Conservation (phyloP, 1,284 basidiomycete genomes). For the Phylloporus sp. region DNA sequence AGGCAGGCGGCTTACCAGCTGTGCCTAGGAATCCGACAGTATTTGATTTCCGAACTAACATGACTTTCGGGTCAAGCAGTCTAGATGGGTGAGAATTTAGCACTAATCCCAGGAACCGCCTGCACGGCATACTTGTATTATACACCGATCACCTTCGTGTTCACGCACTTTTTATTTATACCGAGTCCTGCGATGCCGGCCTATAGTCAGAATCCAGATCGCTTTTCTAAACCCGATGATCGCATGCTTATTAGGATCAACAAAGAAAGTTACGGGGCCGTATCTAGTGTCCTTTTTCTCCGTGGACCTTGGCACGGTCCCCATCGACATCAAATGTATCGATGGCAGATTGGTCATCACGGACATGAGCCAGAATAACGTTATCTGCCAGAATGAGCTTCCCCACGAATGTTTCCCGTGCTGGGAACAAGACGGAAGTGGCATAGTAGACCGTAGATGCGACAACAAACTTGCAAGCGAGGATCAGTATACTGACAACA, state of each 20-base stretch:
- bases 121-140: neutral
- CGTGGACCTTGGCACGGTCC: slow-evolving; percentile 3
- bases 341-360: slow-evolving; percentile 1
- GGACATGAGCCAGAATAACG: neutral
- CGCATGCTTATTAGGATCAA: slow-evolving; percentile 11
- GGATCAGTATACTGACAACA: slow-evolving; percentile 28
- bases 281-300: slow-evolving; percentile 12
- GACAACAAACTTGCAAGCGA: slow-evolving; percentile 41
- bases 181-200: neutral
- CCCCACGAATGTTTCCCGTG: slow-evolving; percentile 59
- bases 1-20: neutral
- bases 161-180: neutral
- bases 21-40: neutral
- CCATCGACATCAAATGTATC: slow-evolving; percentile 3
- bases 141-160: slow-evolving; percentile 18
- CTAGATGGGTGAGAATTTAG: neutral
- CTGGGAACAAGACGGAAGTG: slow-evolving; percentile 60
- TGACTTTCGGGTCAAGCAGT: slow-evolving; percentile 15
- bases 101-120: slow-evolving; percentile 3
- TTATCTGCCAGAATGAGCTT: slow-evolving; percentile 41
- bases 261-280: slow-evolving; percentile 11
- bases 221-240: slow-evolving; percentile 3
- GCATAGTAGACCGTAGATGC: slow-evolving; percentile 51
- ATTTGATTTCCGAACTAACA: slow-evolving; percentile 17
- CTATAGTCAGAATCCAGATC: neutral